Evolutionary conservation across 2,329 filamentous ascomycete species (phyloP), one percentile per base, ranked within the genome.

Genomic region (Amauroascus niger): DNA sequence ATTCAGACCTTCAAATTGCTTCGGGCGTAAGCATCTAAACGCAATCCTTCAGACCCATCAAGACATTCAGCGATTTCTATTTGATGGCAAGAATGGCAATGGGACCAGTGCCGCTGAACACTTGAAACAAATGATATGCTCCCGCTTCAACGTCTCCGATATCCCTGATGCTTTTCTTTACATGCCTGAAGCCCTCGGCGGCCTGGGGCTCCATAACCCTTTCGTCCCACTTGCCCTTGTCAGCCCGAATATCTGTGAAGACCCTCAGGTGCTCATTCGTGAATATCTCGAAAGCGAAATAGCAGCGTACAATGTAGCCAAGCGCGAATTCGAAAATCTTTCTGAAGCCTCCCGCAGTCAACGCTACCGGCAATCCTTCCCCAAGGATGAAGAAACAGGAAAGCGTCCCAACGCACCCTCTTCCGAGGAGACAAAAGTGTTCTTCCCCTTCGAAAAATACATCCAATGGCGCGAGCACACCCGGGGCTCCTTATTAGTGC

Each of bases 21-120:
- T 77, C 54, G 74, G 74, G 0, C 71, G 69, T 22, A 60, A 67
- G 16, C 77, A 79, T 56, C 69, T 78, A 44, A 69, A 77, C 52
- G 70, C 68, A 57, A 74, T 77, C 54, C 67, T 79, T 14, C 58
- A 64, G 9, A 73, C 72, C 0, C 71, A 78, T 56, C 64, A 69
- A 35, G 64, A 66, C 30, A 76, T 79, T 49, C 76, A 79, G 57
- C 59, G 64, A 1, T 59, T 61, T 0, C 63, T 79, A 3, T 79
- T 79, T 57, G 64, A 67, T 3, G 59, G 66, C 5, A 59, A 68
- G 4, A 60, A 56, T 5, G 32, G 35, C 26, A 47, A 54, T 5
- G 54, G 54, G 1, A 56, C 35, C 1, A 77, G 72, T 30, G 74
- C 80, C 1, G 74, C 72, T 0, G 71, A 75, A 2, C 73, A 79